Conservation (phyloP, 1,139 yeast genomes). For the Sugiyamaella paludigena region DNA sequence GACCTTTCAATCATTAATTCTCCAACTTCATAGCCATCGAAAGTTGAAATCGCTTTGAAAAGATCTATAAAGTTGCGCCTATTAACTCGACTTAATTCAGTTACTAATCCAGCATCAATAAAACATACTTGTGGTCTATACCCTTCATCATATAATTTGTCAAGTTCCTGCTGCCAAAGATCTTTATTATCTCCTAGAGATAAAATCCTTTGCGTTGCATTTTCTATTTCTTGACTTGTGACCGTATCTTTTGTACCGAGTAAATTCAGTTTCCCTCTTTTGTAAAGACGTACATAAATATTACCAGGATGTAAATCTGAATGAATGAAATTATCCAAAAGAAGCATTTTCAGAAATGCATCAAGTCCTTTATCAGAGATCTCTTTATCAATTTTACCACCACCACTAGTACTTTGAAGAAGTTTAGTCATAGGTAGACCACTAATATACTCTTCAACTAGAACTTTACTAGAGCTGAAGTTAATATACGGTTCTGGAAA, state of each 20-base stretch:
- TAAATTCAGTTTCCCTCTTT: conserved; percentile 20
- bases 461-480: conserved; percentile 66
- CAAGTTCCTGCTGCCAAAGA: conserved; percentile 53
- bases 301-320: conserved; percentile 98
- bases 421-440: conserved; percentile 81
- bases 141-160: conserved; percentile 53
- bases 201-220: conserved; percentile 37
- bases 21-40: conserved; percentile 94
- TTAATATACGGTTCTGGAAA: conserved; percentile 77
- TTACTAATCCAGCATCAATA: conserved; percentile 89
- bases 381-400: conserved; percentile 56
- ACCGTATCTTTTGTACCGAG: conserved; percentile 23
- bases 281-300: conserved; percentile 72
- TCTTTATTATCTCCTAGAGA: conserved; percentile 38
- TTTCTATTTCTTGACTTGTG: conserved; percentile 26
- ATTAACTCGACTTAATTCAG: conserved; percentile 76
- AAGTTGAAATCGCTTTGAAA: conserved; percentile 82
- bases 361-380: conserved; percentile 87
- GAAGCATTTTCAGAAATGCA: conserved; percentile 87
- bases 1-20: conserved; percentile 93
- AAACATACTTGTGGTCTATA: conserved; percentile 86
- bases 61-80: conserved; percentile 83
- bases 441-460: conserved; percentile 80
- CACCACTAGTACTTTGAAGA: conserved; percentile 41
- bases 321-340: conserved; percentile 89